These are phyloP conservation scores for Daphne laureola DNA, from an alignment of 441 rosid species.

Conservation along the genomic window DNA sequence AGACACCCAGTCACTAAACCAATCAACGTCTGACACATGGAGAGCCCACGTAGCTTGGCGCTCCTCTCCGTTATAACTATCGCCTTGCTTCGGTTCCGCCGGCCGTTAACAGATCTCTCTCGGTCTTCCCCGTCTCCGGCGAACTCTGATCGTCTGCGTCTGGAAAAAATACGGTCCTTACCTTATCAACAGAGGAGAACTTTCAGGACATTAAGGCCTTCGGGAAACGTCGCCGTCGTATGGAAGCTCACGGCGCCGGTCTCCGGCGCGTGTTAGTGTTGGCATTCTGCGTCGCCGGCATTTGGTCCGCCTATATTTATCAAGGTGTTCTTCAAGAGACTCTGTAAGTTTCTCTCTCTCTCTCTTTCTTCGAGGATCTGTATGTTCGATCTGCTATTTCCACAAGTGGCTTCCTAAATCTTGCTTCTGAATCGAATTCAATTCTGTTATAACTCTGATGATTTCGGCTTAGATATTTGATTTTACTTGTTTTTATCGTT, in stretches of 20 bases:
- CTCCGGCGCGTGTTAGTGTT: slow-evolving; percentile 57
- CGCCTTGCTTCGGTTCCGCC: background rate
- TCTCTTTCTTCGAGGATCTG: background rate
- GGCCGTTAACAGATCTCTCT: slow-evolving; percentile 11
- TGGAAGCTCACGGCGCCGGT: slow-evolving; percentile 66
- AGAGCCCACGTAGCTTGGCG: slow-evolving; percentile 38
- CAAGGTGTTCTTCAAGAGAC: slow-evolving; percentile 97
- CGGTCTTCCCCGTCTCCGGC: background rate
- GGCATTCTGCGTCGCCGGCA: slow-evolving; percentile 86
- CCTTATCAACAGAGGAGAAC: slow-evolving; percentile 2
- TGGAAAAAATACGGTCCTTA: background rate
- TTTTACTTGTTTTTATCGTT: background rate
- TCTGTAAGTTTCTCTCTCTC: slow-evolving; percentile 39
- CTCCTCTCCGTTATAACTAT: slow-evolving; percentile 16
- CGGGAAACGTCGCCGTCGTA: slow-evolving; percentile 15
- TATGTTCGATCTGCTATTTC: slow-evolving; percentile 5
- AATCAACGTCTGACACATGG: slow-evolving; percentile 53
- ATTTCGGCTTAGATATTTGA: too few relatives aligned
- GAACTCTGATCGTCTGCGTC: slow-evolving; percentile 10
- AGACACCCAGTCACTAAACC: slow-evolving; percentile 25
- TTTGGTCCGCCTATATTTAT: slow-evolving; percentile 94
- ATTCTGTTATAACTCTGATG: background rate
- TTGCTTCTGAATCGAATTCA: background rate
- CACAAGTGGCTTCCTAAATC: background rate
- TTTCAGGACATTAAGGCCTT: background rate